phyloP scores from a whole-genome alignment of 2,329 filamentous ascomycete species.

The Trichoderma gracile region DNA sequence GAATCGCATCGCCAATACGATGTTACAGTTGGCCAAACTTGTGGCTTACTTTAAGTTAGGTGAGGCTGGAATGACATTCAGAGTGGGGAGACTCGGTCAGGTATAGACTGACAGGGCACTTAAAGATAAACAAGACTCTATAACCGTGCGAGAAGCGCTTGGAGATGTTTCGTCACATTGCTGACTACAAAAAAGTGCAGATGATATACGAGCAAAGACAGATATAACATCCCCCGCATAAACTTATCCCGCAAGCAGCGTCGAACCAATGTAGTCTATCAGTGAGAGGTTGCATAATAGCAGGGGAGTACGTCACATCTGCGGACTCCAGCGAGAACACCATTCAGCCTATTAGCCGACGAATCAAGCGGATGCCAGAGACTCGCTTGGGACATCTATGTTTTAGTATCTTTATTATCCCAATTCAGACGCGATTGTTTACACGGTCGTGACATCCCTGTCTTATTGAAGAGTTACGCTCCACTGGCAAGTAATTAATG shows the following conservation, averaged over 20 bases:
- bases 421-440: neutral
- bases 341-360: conserved; percentile 13
- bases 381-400: too few relatives aligned
- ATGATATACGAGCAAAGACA: neutral
- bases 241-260: neutral
- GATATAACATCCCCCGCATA: neutral
- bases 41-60: neutral
- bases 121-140: too few relatives aligned
- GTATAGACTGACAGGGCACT: too few relatives aligned
- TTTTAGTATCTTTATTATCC: neutral
- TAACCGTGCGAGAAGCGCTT: too few relatives aligned
- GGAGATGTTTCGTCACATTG: too few relatives aligned
- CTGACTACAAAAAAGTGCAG: too few relatives aligned
- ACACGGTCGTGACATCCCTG: neutral
- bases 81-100: neutral
- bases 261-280: neutral
- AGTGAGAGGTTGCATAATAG: neutral
- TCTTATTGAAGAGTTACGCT: neutral
- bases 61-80: neutral
- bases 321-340: too few relatives aligned
- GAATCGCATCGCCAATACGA: neutral
- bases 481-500: neutral
- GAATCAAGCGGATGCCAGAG: neutral
- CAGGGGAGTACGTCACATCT: conserved; percentile 8
- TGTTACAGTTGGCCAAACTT: conserved; percentile 7